Evolutionary conservation across 202 grass and related monocot genomes (phyloP).

Genomic region (Elaeis oleifera): DNA sequence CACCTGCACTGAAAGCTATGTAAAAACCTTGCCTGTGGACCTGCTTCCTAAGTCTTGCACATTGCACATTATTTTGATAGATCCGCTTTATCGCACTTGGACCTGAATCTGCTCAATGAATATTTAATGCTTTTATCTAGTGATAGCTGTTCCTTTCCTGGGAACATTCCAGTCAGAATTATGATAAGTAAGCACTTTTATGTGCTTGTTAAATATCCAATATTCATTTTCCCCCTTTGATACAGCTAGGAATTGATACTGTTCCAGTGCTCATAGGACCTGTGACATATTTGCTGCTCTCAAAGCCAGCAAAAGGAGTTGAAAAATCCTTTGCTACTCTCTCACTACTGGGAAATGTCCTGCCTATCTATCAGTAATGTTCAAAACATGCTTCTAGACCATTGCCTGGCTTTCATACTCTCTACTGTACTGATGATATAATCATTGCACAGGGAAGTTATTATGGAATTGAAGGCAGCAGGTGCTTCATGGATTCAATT

Average conservation of each 20-base stretch:
- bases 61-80: too few relatives aligned
- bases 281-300: slow-evolving; percentile 93
- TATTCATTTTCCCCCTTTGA: not conserved
- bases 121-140: too few relatives aligned
- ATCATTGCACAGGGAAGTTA: slow-evolving; percentile 1
- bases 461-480: slow-evolving; percentile 1
- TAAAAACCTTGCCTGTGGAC: too few relatives aligned
- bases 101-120: too few relatives aligned
- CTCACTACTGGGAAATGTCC: slow-evolving; percentile 71
- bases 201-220: not conserved
- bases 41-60: too few relatives aligned
- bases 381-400: not conserved
- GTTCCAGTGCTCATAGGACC: slow-evolving; percentile 77
- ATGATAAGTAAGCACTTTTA: not conserved
- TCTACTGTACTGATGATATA: not conserved
- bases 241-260: slow-evolving; percentile 79
- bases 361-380: slow-evolving; percentile 86
- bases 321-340: slow-evolving; percentile 88
- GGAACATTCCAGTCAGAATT: too few relatives aligned
- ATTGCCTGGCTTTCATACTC: too few relatives aligned
- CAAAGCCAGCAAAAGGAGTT: slow-evolving; percentile 76
- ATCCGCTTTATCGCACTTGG: too few relatives aligned
- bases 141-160: too few relatives aligned
- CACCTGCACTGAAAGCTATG: too few relatives aligned
- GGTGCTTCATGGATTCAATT: slow-evolving; percentile 6